Evolutionary conservation across 495 filamentous ascomycete species (phyloP).

Genomic region (Aspergillus diversus): DNA sequence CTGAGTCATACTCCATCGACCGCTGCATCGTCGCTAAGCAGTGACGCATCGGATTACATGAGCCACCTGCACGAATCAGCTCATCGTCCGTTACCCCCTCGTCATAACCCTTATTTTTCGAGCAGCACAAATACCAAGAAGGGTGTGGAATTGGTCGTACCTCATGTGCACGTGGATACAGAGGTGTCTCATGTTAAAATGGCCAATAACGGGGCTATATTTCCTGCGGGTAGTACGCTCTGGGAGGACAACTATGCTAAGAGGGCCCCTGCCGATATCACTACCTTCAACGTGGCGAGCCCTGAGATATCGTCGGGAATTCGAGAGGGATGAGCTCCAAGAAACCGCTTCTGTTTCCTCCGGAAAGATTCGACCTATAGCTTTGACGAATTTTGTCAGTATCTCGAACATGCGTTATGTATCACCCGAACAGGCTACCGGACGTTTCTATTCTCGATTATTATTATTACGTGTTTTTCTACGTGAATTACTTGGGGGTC

Average conservation of each 20-base stretch:
- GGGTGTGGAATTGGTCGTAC: constrained; percentile 48
- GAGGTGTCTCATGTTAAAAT: constrained; percentile 25
- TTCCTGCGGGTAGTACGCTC: constrained; percentile 38
- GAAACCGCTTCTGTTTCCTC: background rate
- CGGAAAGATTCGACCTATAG: background rate
- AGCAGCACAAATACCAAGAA: constrained; percentile 37
- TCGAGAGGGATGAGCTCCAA: constrained; percentile 6
- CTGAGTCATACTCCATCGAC: constrained; percentile 51
- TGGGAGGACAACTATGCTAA: constrained; percentile 31
- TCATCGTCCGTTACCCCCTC: constrained; percentile 46
- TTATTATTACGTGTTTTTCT: constrained; percentile 1
- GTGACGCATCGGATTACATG: constrained; percentile 45
- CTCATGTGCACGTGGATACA: constrained; percentile 32
- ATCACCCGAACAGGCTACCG: background rate
- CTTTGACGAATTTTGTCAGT: background rate
- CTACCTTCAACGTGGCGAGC: constrained; percentile 19
- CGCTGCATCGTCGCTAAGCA: constrained; percentile 46
- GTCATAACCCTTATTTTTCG: constrained; percentile 45
- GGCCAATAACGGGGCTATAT: constrained; percentile 35
- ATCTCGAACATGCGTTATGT: background rate
- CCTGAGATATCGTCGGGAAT: constrained; percentile 6
- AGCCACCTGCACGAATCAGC: constrained; percentile 35
- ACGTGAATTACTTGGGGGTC: background rate
- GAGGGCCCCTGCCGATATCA: constrained; percentile 24
- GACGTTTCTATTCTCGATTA: background rate